A percentile compares a stretch with the other conserved stretches of the same genome.
These are phyloP conservation scores for Leccinum olivaceopallidum DNA, from an alignment of 768 basidiomycete genomes.

Conservation along the genomic window DNA sequence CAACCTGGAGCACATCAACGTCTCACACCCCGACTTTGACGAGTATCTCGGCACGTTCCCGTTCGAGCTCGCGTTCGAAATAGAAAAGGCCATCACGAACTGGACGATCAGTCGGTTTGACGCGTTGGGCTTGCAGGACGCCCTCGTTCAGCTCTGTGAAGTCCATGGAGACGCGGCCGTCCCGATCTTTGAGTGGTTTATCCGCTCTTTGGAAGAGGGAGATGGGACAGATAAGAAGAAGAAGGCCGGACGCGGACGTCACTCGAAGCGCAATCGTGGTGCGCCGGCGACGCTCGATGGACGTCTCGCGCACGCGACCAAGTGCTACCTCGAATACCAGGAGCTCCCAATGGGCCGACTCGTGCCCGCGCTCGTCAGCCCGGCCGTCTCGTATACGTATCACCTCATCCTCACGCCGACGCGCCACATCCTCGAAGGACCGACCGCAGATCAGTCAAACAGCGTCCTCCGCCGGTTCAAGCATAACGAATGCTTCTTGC, in stretches of 20 bases:
- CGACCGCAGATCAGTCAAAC: constrained; percentile 40
- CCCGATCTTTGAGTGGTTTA: constrained; percentile 26
- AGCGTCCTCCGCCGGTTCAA: constrained; percentile 38
- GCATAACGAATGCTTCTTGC: constrained; percentile 44
- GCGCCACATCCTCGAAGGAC: constrained; percentile 39
- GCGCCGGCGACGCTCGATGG: constrained; percentile 13
- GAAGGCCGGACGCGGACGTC: not conserved
- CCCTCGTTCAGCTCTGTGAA: constrained; percentile 23
- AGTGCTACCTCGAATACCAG: constrained; percentile 26
- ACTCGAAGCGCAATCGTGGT: not conserved
- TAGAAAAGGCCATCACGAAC: constrained; percentile 38
- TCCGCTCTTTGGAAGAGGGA: constrained; percentile 23
- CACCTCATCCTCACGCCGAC: constrained; percentile 43
- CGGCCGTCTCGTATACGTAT: constrained; percentile 34
- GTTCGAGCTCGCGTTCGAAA: constrained; percentile 40
- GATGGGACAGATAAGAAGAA: not conserved
- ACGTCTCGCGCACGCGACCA: constrained; percentile 18
- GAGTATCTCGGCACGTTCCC: constrained; percentile 29
- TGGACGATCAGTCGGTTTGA: constrained; percentile 26
- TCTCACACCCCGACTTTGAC: constrained; percentile 13
- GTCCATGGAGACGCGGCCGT: constrained; percentile 16
- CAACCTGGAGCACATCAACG: constrained; percentile 4
- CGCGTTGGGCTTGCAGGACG: constrained; percentile 22
- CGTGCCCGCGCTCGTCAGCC: constrained; percentile 18
- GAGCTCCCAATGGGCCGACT: constrained; percentile 26